Evolutionary conservation across 2,329 filamentous ascomycete genomes (phyloP).

Genomic region (Aspergillus sp.): DNA sequence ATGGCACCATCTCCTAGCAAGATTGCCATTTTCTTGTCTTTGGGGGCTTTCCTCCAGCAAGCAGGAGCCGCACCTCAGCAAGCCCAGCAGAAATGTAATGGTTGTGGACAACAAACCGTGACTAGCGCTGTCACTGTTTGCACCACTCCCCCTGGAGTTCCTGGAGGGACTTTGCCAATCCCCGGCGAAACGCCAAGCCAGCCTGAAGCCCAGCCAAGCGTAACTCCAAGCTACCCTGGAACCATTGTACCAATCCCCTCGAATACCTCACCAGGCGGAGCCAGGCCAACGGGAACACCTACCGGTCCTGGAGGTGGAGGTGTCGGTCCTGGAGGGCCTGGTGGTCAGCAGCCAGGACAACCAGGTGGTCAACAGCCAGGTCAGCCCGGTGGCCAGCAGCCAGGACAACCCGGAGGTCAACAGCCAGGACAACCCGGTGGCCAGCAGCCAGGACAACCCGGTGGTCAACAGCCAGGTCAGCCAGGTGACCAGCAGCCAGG

Average conservation of each 20-base stretch:
- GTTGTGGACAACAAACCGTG: constrained; percentile 2
- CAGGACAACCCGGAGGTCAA: background rate
- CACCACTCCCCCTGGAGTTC: background rate
- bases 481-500: too few relatives aligned
- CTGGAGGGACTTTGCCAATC: background rate
- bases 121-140: constrained; percentile 7
- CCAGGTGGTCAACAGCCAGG: background rate
- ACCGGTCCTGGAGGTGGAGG: background rate
- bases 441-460: too few relatives aligned
- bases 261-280: background rate
- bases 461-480: too few relatives aligned
- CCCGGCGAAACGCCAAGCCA: background rate
- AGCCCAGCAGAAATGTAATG: background rate
- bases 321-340: background rate
- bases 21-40: constrained; percentile 1
- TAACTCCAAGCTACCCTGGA: background rate
- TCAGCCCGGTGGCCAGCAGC: background rate
- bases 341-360: background rate
- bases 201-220: background rate
- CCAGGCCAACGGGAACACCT: background rate
- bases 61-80: constrained; percentile 4
- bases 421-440: too few relatives aligned
- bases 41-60: constrained; percentile 1
- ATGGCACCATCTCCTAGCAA: constrained; percentile 8
- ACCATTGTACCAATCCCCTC: background rate